phyloP scores from a whole-genome alignment of 345 rosid genomes.

The Linum trigynum region DNA sequence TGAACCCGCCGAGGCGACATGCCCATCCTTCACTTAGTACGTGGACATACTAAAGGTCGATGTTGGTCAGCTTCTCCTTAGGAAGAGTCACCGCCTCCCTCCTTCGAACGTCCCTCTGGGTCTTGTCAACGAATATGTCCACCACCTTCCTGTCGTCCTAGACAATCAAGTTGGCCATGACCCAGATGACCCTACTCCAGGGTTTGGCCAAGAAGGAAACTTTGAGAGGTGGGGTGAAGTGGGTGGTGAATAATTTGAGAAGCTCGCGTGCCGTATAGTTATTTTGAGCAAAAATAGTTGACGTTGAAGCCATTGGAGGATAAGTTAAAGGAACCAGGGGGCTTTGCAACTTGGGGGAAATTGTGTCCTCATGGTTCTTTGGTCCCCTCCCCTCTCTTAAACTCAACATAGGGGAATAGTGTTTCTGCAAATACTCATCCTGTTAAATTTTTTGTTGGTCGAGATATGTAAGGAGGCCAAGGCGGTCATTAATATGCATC shows the following conservation, averaged over 20 bases:
- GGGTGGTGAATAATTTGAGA: slow-evolving; percentile 30
- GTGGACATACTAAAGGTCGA: slow-evolving; percentile 85
- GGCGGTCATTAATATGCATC: too few species aligned
- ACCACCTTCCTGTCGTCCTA: slow-evolving; percentile 86
- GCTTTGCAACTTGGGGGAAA: not conserved
- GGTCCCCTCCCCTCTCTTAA: not conserved
- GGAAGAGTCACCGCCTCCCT: slow-evolving; percentile 58
- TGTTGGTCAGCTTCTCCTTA: slow-evolving; percentile 49
- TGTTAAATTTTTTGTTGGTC: too few species aligned
- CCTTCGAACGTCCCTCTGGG: slow-evolving; percentile 40
- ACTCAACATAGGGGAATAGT: not conserved
- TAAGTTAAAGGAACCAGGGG: slow-evolving; percentile 8
- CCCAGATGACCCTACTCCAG: slow-evolving; percentile 9
- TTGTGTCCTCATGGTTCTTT: not conserved
- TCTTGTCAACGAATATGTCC: slow-evolving; percentile 56
- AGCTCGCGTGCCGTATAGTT: slow-evolving; percentile 32
- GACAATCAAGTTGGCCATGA: slow-evolving; percentile 52
- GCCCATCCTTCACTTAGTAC: slow-evolving; percentile 99
- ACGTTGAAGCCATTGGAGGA: slow-evolving; percentile 56
- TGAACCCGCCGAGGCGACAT: slow-evolving; percentile 88
- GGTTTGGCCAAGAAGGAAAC: slow-evolving; percentile 23
- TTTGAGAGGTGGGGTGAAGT: slow-evolving; percentile 27
- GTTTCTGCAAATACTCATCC: too few species aligned
- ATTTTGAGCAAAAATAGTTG: slow-evolving; percentile 30
- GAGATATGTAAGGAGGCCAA: too few species aligned